phyloP scores from a whole-genome alignment of 1,284 basidiomycete genomes.

The Moniliella sp. region DNA sequence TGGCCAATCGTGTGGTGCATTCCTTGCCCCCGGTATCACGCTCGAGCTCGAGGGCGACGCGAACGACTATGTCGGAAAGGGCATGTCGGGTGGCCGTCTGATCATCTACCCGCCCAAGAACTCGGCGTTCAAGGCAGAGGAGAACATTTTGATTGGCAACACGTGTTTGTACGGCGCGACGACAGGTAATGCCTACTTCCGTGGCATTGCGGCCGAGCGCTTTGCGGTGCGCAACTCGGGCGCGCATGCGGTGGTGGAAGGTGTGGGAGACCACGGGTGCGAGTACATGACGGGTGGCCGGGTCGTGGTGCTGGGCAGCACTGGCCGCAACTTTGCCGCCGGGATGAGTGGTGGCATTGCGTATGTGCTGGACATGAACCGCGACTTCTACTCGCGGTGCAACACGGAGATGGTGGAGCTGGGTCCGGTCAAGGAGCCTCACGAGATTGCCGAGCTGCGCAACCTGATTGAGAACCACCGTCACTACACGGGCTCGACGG shows the following conservation, averaged over 20 bases:
- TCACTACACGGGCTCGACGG: conserved; percentile 26
- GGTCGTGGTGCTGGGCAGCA: conserved; percentile 16
- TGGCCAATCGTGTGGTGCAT: conserved; percentile 25
- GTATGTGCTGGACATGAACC: conserved; percentile 28
- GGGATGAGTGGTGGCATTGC: conserved; percentile 27
- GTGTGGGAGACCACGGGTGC: conserved; percentile 18
- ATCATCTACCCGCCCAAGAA: conserved; percentile 26
- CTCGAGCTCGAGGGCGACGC: conserved; percentile 25
- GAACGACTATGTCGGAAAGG: conserved; percentile 23
- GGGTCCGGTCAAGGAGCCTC: conserved; percentile 20
- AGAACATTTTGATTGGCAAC: conserved; percentile 26
- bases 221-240: conserved; percentile 30
- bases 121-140: conserved; percentile 24
- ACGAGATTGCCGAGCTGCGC: conserved; percentile 28
- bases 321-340: conserved; percentile 20
- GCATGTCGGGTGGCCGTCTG: conserved; percentile 19
- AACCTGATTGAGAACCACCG: conserved; percentile 30
- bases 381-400: conserved; percentile 22
- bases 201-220: conserved; percentile 22
- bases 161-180: conserved; percentile 18
- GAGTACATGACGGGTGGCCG: conserved; percentile 26
- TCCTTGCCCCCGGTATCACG: conserved; percentile 26
- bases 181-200: conserved; percentile 21
- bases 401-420: conserved; percentile 29
- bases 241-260: conserved; percentile 25